Conservation (phyloP, 164 flowering plant species). For the Paratinospora sagittata region DNA sequence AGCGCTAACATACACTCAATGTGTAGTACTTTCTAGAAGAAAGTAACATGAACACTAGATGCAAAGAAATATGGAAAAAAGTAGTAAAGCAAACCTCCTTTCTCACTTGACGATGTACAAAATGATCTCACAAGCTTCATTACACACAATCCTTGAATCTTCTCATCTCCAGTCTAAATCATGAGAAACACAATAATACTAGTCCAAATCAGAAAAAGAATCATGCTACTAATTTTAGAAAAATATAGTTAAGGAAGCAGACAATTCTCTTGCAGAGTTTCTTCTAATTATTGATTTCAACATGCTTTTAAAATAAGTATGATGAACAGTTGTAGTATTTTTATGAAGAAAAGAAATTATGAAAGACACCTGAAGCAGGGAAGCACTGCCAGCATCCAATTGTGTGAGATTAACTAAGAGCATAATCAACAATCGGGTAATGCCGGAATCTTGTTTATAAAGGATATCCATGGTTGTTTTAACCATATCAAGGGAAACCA, state of each 20-base stretch:
- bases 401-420: slow-evolving; percentile 85
- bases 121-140: slow-evolving; percentile 96
- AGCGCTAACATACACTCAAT: background rate
- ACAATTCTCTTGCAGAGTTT: background rate
- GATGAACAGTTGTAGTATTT: background rate
- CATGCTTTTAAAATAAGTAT: background rate
- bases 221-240: background rate
- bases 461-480: slow-evolving; percentile 59
- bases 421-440: slow-evolving; percentile 64
- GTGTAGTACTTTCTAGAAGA: background rate
- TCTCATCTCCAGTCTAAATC: slow-evolving; percentile 68
- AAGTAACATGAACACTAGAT: background rate
- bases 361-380: slow-evolving; percentile 78
- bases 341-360: background rate
- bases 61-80: background rate
- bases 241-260: background rate
- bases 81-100: slow-evolving; percentile 31
- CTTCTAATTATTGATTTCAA: background rate
- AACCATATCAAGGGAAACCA: slow-evolving; percentile 64
- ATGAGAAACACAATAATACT: background rate
- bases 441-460: slow-evolving; percentile 47
- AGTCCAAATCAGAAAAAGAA: background rate
- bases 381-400: slow-evolving; percentile 62
- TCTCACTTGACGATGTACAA: slow-evolving; percentile 59
- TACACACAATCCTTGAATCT: slow-evolving; percentile 73